These are phyloP conservation scores for Colletotrichum sp. DNA, from an alignment of 2,329 filamentous ascomycete genomes.

Conservation along the genomic window DNA sequence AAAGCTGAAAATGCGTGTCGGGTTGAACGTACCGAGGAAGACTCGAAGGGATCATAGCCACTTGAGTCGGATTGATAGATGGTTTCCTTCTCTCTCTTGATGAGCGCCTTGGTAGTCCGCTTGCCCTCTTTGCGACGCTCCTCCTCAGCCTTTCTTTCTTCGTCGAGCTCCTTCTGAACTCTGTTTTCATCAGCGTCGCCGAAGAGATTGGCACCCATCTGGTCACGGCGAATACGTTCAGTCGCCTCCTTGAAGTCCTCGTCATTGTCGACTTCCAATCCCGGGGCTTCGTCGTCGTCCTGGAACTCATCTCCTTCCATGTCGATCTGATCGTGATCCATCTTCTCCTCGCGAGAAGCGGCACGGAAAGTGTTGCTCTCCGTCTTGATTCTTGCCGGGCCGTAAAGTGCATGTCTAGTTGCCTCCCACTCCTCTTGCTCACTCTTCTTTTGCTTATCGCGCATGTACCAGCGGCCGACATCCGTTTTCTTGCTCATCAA, in stretches of 20 bases:
- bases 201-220: constrained; percentile 87
- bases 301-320: constrained; percentile 79
- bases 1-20: background rate
- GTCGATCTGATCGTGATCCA: constrained; percentile 74
- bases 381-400: constrained; percentile 66
- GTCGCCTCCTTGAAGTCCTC: constrained; percentile 79
- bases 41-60: constrained; percentile 45
- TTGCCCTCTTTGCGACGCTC: constrained; percentile 76
- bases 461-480: constrained; percentile 81
- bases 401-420: constrained; percentile 55
- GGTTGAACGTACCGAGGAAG: constrained; percentile 33
- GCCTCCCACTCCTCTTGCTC: constrained; percentile 66
- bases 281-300: constrained; percentile 82
- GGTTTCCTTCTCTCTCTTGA: constrained; percentile 84
- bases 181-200: constrained; percentile 71
- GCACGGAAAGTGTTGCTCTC: constrained; percentile 70
- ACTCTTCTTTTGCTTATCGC: constrained; percentile 64
- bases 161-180: constrained; percentile 76
- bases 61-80: constrained; percentile 79
- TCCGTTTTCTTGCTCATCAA: constrained; percentile 80
- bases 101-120: constrained; percentile 78
- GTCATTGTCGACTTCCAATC: constrained; percentile 79
- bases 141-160: constrained; percentile 71
- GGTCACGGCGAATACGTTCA: constrained; percentile 77
- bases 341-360: constrained; percentile 66